A percentile compares a stretch with the other conserved stretches of the same genome.
Conservation (phyloP, 345 rosid genomes). For the Eucalyptus pauciflora region DNA sequence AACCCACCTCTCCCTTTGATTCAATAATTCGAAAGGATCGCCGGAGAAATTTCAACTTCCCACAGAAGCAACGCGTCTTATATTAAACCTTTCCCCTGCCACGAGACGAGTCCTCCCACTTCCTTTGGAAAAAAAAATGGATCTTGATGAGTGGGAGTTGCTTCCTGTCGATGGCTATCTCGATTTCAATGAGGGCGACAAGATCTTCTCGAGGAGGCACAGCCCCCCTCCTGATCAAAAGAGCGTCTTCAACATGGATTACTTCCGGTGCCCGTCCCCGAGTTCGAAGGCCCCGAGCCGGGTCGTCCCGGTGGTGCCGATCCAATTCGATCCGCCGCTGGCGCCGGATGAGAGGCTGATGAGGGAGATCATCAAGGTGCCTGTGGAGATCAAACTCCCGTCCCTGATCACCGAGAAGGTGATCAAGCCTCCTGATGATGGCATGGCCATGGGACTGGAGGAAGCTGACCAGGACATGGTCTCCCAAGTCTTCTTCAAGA, state of each 20-base stretch:
- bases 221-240: constrained; percentile 14
- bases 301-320: constrained; percentile 54
- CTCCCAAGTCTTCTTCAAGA: constrained; percentile 86
- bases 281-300: constrained; percentile 15
- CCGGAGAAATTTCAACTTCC: background rate
- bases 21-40: background rate
- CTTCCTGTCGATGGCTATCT: constrained; percentile 39
- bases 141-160: constrained; percentile 90
- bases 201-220: background rate
- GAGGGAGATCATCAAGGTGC: background rate
- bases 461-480: constrained; percentile 49
- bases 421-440: constrained; percentile 5
- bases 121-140: constrained; percentile 20
- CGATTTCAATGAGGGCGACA: constrained; percentile 30
- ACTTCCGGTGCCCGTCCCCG: constrained; percentile 58
- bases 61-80: background rate
- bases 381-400: constrained; percentile 1
- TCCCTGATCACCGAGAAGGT: constrained; percentile 16
- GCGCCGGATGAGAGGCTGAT: constrained; percentile 5
- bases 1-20: background rate
- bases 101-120: background rate
- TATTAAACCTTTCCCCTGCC: background rate
- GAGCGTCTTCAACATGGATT: constrained; percentile 26
- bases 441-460: background rate
- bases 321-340: constrained; percentile 48